Evolutionary conservation across 306 rosid species (phyloP).

Genomic region (Amphicarpaea edgeworthii): DNA sequence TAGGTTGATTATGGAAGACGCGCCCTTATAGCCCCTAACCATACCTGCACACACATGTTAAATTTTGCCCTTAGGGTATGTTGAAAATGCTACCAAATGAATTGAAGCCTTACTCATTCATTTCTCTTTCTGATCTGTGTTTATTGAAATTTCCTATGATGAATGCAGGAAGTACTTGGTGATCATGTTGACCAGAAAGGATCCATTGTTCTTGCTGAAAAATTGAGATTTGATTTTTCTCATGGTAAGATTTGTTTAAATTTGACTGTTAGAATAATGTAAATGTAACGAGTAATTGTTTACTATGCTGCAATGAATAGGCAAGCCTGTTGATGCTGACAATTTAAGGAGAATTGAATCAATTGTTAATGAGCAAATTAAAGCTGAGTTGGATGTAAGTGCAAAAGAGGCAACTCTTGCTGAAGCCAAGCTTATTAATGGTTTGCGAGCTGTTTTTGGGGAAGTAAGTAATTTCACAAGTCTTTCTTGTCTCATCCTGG

Average conservation of each 20-base stretch:
- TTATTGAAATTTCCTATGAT: slow-evolving; percentile 41
- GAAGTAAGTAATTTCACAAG: slow-evolving; percentile 66
- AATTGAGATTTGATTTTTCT: slow-evolving; percentile 95
- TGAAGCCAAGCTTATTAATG: slow-evolving; percentile 80
- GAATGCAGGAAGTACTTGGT: slow-evolving; percentile 91
- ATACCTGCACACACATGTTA: slow-evolving; percentile 97
- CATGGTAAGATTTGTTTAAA: slow-evolving; percentile 68
- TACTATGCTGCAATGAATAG: slow-evolving; percentile 57
- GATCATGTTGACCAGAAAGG: slow-evolving; percentile 94
- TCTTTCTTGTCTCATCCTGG: slow-evolving; percentile 38
- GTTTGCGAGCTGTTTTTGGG: slow-evolving; percentile 98
- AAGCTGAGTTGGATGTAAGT: slow-evolving; percentile 78
- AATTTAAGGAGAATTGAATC: slow-evolving; percentile 82
- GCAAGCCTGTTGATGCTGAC: slow-evolving; percentile 86
- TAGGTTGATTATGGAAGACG: slow-evolving; percentile 96
- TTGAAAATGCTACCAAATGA: slow-evolving; percentile 14
- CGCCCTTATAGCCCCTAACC: slow-evolving; percentile 85
- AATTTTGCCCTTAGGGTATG: slow-evolving; percentile 97
- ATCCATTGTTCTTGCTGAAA: slow-evolving; percentile 97
- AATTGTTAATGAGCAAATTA: slow-evolving; percentile 88
- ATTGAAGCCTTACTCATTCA: background rate
- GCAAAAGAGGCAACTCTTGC: slow-evolving; percentile 77
- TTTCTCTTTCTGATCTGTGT: slow-evolving; percentile 8
- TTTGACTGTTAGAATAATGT: slow-evolving; percentile 34
- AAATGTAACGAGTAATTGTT: slow-evolving; percentile 12